Percentiles rank a stretch among this genome's conserved stretches.
phyloP scores from a whole-genome alignment of 345 rosid genomes.

The Boechera stricta region DNA sequence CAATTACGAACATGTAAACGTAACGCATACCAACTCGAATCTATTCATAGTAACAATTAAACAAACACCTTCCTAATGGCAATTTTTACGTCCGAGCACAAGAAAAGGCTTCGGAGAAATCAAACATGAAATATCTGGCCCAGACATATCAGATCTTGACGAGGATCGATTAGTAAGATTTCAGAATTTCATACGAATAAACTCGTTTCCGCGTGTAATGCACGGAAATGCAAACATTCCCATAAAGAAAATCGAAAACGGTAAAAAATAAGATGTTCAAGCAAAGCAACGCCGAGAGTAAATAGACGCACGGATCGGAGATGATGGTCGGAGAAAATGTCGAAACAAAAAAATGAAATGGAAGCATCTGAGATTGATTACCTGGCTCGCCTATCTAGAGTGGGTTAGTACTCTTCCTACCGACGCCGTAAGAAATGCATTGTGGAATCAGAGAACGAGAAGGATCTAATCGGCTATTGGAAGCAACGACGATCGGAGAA shows the following conservation, averaged over 20 bases:
- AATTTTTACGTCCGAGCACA: not conserved
- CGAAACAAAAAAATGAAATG: not conserved
- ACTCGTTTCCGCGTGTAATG: not conserved
- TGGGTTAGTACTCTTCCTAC: not conserved
- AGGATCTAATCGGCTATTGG: not conserved
- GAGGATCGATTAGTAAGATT: not conserved
- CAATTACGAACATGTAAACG: conserved; percentile 2
- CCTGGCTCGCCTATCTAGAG: not conserved
- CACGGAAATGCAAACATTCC: not conserved
- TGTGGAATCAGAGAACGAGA: not conserved
- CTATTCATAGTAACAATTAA: not conserved
- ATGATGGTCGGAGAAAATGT: not conserved
- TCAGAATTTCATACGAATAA: not conserved
- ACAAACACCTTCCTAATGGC: not conserved
- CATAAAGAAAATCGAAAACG: not conserved
- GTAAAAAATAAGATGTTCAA: not conserved
- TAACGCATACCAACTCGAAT: not conserved
- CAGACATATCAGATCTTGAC: not conserved
- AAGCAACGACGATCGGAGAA: conserved; percentile 43
- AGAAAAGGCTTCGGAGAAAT: conserved; percentile 1
- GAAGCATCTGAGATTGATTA: not conserved
- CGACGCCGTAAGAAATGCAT: conserved; percentile 10
- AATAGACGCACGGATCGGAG: conserved; percentile 7
- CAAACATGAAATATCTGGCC: not conserved
- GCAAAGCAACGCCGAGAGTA: not conserved